Percentiles rank a stretch among this genome's conserved stretches.
Evolutionary conservation across 352 stramenopile genomes (phyloP).

Genomic region (Globisporangium echinulatum): DNA sequence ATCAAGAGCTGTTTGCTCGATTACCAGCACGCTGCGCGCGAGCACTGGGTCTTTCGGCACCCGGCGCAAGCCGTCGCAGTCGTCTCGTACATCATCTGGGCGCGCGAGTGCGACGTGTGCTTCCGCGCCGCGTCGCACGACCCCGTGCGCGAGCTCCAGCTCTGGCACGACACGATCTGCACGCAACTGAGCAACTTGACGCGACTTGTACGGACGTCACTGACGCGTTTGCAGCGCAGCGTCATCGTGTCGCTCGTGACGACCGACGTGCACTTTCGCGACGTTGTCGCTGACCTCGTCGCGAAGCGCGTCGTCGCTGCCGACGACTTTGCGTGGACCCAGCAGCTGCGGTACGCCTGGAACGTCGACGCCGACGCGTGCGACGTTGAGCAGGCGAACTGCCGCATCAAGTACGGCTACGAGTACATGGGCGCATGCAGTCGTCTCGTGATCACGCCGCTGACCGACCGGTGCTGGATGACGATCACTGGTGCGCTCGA

Average conservation of each 20-base stretch:
- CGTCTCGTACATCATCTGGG: conserved; percentile 87
- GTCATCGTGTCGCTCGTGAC: conserved; percentile 67
- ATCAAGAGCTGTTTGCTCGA: conserved; percentile 81
- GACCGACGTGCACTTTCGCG: conserved; percentile 71
- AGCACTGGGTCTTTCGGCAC: conserved; percentile 84
- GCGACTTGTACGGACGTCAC: conserved; percentile 48
- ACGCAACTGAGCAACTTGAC: conserved; percentile 58
- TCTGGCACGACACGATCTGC: conserved; percentile 71
- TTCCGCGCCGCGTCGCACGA: conserved; percentile 47
- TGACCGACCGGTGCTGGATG: conserved; percentile 93
- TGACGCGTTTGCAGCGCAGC: conserved; percentile 47
- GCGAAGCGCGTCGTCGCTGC: conserved; percentile 33
- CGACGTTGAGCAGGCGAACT: conserved; percentile 57
- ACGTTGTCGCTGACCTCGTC: conserved; percentile 68
- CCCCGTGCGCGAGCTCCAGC: conserved; percentile 36
- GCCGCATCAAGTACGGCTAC: conserved; percentile 79
- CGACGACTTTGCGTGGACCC: conserved; percentile 64
- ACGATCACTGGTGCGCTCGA: conserved; percentile 89
- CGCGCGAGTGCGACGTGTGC: conserved; percentile 59
- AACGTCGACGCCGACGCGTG: conserved; percentile 56
- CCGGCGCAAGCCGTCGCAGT: conserved; percentile 88
- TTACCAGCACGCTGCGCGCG: conserved; percentile 77
- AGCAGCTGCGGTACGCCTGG: conserved; percentile 80
- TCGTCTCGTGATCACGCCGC: conserved; percentile 89
- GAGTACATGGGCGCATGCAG: conserved; percentile 90